These are phyloP conservation scores for Aspergillus candidus DNA, from an alignment of 2,329 filamentous ascomycete species.

Conservation along the genomic window DNA sequence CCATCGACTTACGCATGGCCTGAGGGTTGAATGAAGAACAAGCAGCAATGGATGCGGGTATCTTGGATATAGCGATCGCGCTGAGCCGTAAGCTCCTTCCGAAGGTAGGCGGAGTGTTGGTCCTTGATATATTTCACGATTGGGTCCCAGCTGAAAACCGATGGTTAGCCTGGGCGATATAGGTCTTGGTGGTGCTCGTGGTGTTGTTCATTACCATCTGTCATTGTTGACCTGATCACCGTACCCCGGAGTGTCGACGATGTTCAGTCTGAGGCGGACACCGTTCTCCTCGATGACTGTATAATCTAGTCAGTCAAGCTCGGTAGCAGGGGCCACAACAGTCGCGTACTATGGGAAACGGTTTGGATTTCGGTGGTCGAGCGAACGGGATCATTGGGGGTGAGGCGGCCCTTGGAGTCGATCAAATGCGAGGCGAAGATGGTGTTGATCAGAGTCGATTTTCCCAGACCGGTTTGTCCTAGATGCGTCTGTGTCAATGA, in stretches of 20 bases:
- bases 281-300: slow-evolving; percentile 95
- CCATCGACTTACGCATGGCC: slow-evolving; percentile 64
- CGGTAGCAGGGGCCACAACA: slow-evolving; percentile 14
- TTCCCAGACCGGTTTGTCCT: slow-evolving; percentile 98
- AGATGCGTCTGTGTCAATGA: slow-evolving; percentile 11
- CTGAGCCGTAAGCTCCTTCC: slow-evolving; percentile 98
- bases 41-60: slow-evolving; percentile 97
- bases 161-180: slow-evolving; percentile 15
- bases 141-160: slow-evolving; percentile 70
- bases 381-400: slow-evolving; percentile 87
- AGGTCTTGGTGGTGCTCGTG: slow-evolving; percentile 1
- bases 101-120: slow-evolving; percentile 97
- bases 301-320: background rate
- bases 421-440: slow-evolving; percentile 99
- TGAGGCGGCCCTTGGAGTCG: slow-evolving; percentile 93
- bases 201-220: slow-evolving; percentile 58
- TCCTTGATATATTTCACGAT: slow-evolving; percentile 99
- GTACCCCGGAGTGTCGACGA: slow-evolving; percentile 97
- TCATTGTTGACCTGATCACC: slow-evolving; percentile 99
- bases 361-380: slow-evolving; percentile 97
- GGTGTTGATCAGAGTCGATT: slow-evolving; percentile 99
- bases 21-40: slow-evolving; percentile 99
- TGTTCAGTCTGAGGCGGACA: slow-evolving; percentile 93
- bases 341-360: slow-evolving; percentile 70
- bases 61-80: slow-evolving; percentile 99